Evolutionary conservation across 2,329 filamentous ascomycete species (phyloP), one percentile per base, ranked within the genome.

Genomic region (Helotiales sp.): DNA sequence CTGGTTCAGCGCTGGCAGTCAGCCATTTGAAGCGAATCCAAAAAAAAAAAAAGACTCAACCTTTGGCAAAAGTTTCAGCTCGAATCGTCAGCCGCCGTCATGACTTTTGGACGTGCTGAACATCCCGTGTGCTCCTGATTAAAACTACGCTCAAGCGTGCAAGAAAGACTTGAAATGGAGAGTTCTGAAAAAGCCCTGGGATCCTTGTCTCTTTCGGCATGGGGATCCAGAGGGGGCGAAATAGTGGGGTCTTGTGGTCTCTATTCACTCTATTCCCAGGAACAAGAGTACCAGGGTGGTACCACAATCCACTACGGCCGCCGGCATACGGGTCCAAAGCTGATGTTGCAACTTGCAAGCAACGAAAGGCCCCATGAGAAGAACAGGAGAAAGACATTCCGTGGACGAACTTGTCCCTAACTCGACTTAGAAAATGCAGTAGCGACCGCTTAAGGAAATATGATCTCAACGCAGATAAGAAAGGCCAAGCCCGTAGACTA

Each of bases 281-380:
- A 40, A 20, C 34, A 24, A 24, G 20, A 11, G 8, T 40, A n/a
- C 24, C n/a, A 58, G 22, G 32, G 55, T 58, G 28, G 30, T 30
- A 55, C 52, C 30, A 55, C 52, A 34, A 32, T 55, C 28, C 52
- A 58, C 55, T 58, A 58, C 55, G 55, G 55, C 34, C 32, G 24
- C 32, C 55, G 34, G 28, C 37, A 58, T 58, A 15, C 43, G 37
- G 55, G 34, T 28, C 34, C 34, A 40, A 43, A 58, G 37, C 4
- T 43, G 20, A 22, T 17, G 22, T 58, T 58, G 34, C 55, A 43
- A 43, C 4, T 58, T 26, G 55, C 34, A 58, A 43, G 37, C 34
- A 40, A 40, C 37, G n/a, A 20, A 7, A 58, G 28, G 52, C 30
- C 17, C 24, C 6, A 55, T 10, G n/a, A n/a, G 54, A 45, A 17